Percentiles rank a stretch among this genome's conserved stretches.
Conservation (phyloP, 768 basidiomycete species). For the Leccinum ochraceum region DNA sequence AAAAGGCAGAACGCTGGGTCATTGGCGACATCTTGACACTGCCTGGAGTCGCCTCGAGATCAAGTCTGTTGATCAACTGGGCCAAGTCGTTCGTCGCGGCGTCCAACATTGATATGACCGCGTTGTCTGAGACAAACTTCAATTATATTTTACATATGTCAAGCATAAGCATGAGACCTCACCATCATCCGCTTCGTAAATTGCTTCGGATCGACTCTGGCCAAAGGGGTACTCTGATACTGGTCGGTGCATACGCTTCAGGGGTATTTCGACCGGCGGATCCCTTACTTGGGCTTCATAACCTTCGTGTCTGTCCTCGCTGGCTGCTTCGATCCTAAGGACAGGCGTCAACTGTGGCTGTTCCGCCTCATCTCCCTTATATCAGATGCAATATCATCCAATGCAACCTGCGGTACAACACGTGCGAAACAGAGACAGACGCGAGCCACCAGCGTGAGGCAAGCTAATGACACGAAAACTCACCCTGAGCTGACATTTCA, state of each 20-base stretch:
- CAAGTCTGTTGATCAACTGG: constrained; percentile 75
- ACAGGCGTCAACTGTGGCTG: constrained; percentile 20
- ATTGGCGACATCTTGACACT: constrained; percentile 51
- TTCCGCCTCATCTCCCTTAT: constrained; percentile 13
- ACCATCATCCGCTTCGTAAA: constrained; percentile 52
- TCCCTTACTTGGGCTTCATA: neutral
- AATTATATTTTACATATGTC: neutral
- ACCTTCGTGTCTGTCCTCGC: constrained; percentile 36
- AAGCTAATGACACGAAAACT: too few relatives aligned
- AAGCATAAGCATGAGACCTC: neutral
- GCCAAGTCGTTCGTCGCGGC: constrained; percentile 82
- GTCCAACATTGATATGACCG: constrained; percentile 67
- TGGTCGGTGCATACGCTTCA: constrained; percentile 52
- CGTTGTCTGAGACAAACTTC: constrained; percentile 36
- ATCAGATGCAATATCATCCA: too few relatives aligned
- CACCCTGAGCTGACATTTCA: too few relatives aligned
- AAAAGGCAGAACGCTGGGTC: constrained; percentile 26
- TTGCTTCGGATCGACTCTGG: constrained; percentile 46
- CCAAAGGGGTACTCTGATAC: constrained; percentile 64
- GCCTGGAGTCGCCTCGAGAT: constrained; percentile 74
- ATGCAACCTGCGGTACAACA: too few relatives aligned
- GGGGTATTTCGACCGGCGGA: constrained; percentile 33
- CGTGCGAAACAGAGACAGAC: too few relatives aligned
- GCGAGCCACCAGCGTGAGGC: too few relatives aligned
- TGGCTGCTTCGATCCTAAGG: constrained; percentile 53